Evolutionary conservation across 2,329 filamentous ascomycete genomes (phyloP).

Genomic region (Microthyrium microscopicum): DNA sequence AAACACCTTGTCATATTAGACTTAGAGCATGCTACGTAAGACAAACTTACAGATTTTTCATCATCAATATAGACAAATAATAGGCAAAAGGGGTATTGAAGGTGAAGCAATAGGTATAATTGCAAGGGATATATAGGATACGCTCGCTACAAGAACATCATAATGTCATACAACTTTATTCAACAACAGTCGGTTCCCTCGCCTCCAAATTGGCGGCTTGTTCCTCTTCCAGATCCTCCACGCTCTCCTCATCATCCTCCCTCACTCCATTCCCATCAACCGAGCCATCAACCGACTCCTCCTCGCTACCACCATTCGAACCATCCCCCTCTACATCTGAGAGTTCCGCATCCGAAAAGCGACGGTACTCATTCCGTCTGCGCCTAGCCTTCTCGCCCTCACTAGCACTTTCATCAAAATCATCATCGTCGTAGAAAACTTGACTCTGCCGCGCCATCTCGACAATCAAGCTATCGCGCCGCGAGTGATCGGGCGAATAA

Average conservation of each 20-base stretch:
- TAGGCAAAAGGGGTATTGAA: no score
- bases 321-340: no score
- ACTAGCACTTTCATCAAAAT: conserved; percentile 5
- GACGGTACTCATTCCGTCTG: conserved; percentile 1
- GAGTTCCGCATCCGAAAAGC: no score
- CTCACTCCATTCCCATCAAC: background rate
- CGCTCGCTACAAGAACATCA: background rate
- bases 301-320: background rate
- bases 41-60: no score
- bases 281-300: background rate
- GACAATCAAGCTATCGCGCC: conserved; percentile 21
- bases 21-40: no score
- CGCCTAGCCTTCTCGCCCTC: conserved; percentile 1
- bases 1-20: no score
- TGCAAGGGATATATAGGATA: no score
- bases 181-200: conserved; percentile 5
- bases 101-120: no score
- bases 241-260: background rate
- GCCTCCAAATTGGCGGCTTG: background rate
- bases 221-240: background rate
- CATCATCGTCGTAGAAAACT: conserved; percentile 29
- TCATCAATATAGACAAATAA: no score
- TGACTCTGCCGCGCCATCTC: conserved; percentile 29
- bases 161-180: background rate
- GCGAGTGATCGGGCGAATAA: background rate